Conservation (phyloP, 768 basidiomycete species). For the Podaxis sp. region DNA sequence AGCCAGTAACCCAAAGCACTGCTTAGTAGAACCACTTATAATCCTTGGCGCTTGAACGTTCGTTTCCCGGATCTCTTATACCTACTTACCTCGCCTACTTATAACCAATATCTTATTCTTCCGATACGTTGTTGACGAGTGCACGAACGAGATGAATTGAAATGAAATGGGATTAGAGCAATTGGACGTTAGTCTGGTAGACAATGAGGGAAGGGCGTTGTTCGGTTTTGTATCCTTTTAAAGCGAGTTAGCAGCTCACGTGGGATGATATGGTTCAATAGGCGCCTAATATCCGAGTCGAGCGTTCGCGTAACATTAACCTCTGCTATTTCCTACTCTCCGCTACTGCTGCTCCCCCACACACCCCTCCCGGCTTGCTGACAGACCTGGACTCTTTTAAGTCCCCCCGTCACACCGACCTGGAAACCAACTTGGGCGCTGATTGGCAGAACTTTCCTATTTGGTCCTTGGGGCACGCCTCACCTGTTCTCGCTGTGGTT, state of each 20-base stretch:
- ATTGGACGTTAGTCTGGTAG: background rate
- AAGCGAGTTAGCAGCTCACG: background rate
- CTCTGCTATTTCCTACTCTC: background rate
- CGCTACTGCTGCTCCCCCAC: background rate
- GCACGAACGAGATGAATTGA: background rate
- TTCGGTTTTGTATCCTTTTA: background rate
- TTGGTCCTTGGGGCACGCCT: too few relatives aligned
- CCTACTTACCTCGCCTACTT: conserved; percentile 8
- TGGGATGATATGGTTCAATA: conserved; percentile 5
- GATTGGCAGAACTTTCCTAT: too few relatives aligned
- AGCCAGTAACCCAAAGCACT: too few relatives aligned
- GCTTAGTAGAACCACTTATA: conserved; percentile 10
- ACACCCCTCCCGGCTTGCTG: too few relatives aligned
- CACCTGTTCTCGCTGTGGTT: too few relatives aligned
- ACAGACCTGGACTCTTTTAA: too few relatives aligned
- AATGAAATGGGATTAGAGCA: background rate
- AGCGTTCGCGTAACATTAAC: background rate
- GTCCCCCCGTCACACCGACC: background rate
- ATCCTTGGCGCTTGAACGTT: background rate
- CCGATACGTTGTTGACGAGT: background rate
- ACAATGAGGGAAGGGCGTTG: background rate
- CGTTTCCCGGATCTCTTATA: background rate
- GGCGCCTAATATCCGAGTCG: background rate
- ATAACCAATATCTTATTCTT: conserved; percentile 4
- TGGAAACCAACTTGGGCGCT: background rate